These are phyloP conservation scores for Fusarium annulatum DNA, from an alignment of 2,329 filamentous ascomycete species.

Conservation along the genomic window DNA sequence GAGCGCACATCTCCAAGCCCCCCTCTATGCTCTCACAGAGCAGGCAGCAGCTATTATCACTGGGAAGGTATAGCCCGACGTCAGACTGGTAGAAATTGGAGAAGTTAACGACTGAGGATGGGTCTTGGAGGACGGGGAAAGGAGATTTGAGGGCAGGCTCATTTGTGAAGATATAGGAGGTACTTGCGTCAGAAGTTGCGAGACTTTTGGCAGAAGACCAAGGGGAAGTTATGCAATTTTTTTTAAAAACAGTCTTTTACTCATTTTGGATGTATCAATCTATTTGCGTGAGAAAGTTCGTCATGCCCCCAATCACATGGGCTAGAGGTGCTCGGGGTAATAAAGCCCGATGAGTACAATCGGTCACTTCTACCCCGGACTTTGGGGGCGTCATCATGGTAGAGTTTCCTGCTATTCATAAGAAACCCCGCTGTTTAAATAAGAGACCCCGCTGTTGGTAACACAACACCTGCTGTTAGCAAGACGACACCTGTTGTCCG, in stretches of 20 bases:
- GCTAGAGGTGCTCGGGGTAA: conserved; percentile 8
- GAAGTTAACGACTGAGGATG: neutral
- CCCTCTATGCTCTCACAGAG: conserved; percentile 51
- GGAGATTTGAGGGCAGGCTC: neutral
- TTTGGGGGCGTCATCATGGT: neutral
- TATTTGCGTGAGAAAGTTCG: too few relatives aligned
- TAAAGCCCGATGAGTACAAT: neutral
- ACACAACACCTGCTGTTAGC: neutral
- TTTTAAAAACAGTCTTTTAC: rapidly evolving
- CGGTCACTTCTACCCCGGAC: conserved; percentile 14
- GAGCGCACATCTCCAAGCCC: conserved; percentile 46
- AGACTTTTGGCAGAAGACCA: neutral
- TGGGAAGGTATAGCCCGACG: neutral
- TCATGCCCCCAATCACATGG: neutral
- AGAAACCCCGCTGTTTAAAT: neutral
- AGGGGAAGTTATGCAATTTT: rapidly evolving
- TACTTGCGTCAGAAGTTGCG: neutral
- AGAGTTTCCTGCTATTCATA: neutral
- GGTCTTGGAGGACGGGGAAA: neutral
- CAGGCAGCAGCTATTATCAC: conserved; percentile 47
- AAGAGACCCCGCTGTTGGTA: neutral
- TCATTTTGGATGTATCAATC: neutral
- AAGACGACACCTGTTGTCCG: neutral
- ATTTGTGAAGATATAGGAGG: neutral
- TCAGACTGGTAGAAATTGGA: rapidly evolving